Evolutionary conservation across 1,139 yeast species (phyloP), one percentile per base, ranked within the genome.

Genomic region (Pneumocystis carinii): DNA sequence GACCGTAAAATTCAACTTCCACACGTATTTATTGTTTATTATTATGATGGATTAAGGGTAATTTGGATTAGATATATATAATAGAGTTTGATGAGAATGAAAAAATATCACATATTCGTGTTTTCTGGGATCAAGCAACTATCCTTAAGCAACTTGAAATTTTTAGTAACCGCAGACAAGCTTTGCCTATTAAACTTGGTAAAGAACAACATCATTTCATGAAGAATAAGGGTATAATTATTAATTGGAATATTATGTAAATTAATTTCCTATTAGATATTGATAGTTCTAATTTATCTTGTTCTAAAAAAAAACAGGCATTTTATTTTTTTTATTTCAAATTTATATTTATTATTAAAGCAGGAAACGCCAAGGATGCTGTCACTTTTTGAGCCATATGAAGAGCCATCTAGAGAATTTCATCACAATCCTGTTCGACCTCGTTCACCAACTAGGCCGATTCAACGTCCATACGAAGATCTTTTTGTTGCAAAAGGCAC

Each of bases 91-190:
- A 48, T 60, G 67, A 66, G 8, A 66, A 60, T 27, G 61, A 59
- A 14, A 60, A 62, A 59, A 70, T 71, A 36, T 59, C 65, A 29
- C 61, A 67, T 24, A 66, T 71, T 53, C 64, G 70, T 53, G 64
- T 67, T 19, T 65, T 67, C 61, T 71, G 74, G 74, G 74, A 71
- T 64, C 73, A 71, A 66, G 72, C 71, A n/a, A 65, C 72, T 1
- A 64, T 71, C 59, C 67, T 71, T 41, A 70, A 71, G 63, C 73
- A 71, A 66, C 64, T 71, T 56, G 71, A 68, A 59, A 68, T 71
- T 37, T 71, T 71, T 62, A 73, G 73, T 36, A 53, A 68, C 12
- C 66, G 72, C 27, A 73, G 72, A 15, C 69, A 71, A 42, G 68
- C 69, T 42, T 71, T 73, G 73, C 73, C 74, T 8, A 70, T 71